Evolutionary conservation across 441 rosid genomes (phyloP).

Genomic region (Manihot esculenta): DNA sequence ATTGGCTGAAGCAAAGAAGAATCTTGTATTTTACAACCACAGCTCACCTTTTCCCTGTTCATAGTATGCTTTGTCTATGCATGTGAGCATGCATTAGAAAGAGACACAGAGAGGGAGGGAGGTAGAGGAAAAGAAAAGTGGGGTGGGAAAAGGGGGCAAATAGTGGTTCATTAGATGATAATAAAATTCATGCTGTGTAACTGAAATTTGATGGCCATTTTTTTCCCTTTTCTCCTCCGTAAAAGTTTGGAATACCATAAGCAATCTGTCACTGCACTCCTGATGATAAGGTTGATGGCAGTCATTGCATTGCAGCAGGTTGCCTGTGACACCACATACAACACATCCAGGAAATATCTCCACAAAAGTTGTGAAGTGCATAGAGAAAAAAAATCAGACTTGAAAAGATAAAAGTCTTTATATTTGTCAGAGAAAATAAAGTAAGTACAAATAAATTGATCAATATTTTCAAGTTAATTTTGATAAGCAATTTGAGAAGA

Average conservation of each 20-base stretch:
- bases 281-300: conserved; percentile 30
- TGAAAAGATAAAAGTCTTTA: neutral
- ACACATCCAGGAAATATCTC: conserved; percentile 25
- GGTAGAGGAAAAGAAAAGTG: conserved; percentile 1
- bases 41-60: conserved; percentile 22
- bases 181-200: neutral
- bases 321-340: conserved; percentile 24
- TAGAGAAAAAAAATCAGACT: neutral
- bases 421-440: no score
- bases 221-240: conserved; percentile 6
- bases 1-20: conserved; percentile 20
- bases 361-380: conserved; percentile 14
- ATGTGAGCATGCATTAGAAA: conserved; percentile 11
- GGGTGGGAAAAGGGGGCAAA: neutral
- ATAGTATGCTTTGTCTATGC: conserved; percentile 20
- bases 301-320: conserved; percentile 27
- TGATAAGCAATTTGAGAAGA: neutral
- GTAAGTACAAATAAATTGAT: neutral
- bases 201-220: neutral
- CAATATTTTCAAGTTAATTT: neutral
- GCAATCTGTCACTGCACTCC: conserved; percentile 21
- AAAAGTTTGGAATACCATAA: conserved; percentile 22
- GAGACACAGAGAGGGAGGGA: neutral
- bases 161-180: neutral
- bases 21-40: conserved; percentile 29